Evolutionary conservation across 148 eudicot genomes (phyloP).

Genomic region (Limonium bicolor): DNA sequence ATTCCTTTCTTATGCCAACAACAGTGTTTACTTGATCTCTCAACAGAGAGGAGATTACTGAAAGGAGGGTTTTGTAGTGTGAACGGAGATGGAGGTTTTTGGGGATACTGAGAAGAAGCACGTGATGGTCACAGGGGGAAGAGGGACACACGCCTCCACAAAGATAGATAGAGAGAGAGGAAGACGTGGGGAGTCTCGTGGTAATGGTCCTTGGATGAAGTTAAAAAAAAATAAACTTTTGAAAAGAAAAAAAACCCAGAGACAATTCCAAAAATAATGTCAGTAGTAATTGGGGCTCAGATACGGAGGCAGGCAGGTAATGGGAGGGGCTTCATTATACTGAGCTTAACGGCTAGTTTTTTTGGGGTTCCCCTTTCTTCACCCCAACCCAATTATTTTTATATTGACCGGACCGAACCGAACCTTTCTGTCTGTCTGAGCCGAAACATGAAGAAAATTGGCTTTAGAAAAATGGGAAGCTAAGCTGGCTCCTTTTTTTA

Average conservation of each 20-base stretch:
- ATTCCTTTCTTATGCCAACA: background rate
- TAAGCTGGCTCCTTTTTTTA: background rate
- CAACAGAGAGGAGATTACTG: constrained; percentile 1
- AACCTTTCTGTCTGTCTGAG: too few species aligned
- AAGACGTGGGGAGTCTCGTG: constrained; percentile 12
- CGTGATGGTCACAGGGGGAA: constrained; percentile 19
- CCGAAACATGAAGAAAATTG: background rate
- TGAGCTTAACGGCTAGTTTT: constrained; percentile 55
- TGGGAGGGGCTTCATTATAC: constrained; percentile 8
- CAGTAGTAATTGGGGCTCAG: too few species aligned
- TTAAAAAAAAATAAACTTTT: too few species aligned
- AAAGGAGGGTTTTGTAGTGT: constrained; percentile 14
- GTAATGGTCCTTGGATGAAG: constrained; percentile 9
- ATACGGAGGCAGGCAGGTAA: constrained; percentile 17
- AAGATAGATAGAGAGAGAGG: background rate
- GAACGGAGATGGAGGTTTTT: background rate
- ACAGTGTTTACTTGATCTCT: background rate
- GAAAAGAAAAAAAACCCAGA: constrained; percentile 13
- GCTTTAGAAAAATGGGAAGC: background rate
- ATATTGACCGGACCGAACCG: too few species aligned
- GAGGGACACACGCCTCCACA: too few species aligned
- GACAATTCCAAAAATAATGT: constrained; percentile 22
- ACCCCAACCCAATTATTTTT: too few species aligned
- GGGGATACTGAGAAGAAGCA: constrained; percentile 6
- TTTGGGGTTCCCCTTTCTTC: too few species aligned